Evolutionary conservation across 352 stramenopile species (phyloP), one percentile per base, ranked within the genome.

Genomic region (Phytophthora pinifolia): DNA sequence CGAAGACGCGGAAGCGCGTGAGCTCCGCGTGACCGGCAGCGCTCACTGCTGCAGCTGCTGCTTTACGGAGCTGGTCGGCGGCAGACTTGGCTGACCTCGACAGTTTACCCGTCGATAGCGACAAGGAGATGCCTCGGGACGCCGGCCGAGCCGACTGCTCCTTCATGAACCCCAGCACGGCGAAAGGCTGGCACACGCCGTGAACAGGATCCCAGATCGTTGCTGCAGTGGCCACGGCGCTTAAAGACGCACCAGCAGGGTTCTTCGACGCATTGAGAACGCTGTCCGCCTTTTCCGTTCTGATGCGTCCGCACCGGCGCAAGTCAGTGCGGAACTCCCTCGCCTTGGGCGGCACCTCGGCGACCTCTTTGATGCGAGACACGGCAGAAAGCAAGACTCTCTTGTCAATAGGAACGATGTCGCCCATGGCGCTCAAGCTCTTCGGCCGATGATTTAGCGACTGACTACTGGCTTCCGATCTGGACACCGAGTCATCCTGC

Each of bases 121-220:
- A 57, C 6, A 62, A 58, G 33, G 37, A 57, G 0, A 62, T 58
- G 1, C 62, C 43, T 38, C 33, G 33, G 6, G 46, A 57, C 14
- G 32, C 36, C 1, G 51, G 61, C 36, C 47, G 43, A 53, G 39
- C 30, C 8, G 46, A 38, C 25, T 52, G 57, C 35, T 85, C 74
- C 17, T 70, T 74, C 62, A 80, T 64, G 33, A 88, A 89, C 2
- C 83, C 83, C 14, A 93, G 48, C 20, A 93, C 53, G 10, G 76
- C 57, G 43, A 91, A 93, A 10, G 83, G 83, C 42, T 89, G 78
- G 8, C 76, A 88, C 9, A 89, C 76, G 10, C 83, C 80, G 46
- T 93, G 83, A 1, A 91, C 63, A 1, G 83, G 83, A 15, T 76
- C 84, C 83, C 83, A 91, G 10, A 93, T 83, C 18, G 64, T 46